phyloP scores from a whole-genome alignment of 805 yeast genomes.

The Metschnikowia reukaufii region DNA sequence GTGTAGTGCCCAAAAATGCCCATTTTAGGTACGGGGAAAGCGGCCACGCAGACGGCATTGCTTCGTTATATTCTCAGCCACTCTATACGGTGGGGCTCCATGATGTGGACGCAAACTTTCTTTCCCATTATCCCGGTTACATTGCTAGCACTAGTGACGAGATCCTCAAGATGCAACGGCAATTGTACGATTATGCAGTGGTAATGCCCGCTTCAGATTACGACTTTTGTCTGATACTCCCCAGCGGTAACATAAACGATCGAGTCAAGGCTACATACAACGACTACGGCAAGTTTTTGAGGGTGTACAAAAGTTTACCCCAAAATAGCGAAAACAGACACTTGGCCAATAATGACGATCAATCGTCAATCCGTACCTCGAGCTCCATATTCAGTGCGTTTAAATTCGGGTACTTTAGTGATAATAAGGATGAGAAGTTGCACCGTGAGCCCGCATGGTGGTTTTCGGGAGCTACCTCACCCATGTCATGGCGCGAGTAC shows the following conservation, averaged over 20 bases:
- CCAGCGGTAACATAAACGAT: slow-evolving; percentile 11
- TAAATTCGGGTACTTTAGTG: slow-evolving; percentile 12
- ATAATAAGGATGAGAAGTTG: slow-evolving; percentile 8
- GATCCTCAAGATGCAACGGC: slow-evolving; percentile 53
- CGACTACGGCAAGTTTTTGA: slow-evolving; percentile 39
- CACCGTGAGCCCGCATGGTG: slow-evolving; percentile 44
- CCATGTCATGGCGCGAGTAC: slow-evolving; percentile 55
- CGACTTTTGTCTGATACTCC: slow-evolving; percentile 12
- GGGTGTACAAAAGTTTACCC: slow-evolving; percentile 28
- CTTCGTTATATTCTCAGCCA: slow-evolving; percentile 41
- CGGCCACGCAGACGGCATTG: slow-evolving; percentile 4
- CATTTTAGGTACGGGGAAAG: slow-evolving; percentile 20
- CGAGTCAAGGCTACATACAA: slow-evolving; percentile 32
- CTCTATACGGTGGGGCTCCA: slow-evolving; percentile 63
- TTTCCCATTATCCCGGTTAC: slow-evolving; percentile 35
- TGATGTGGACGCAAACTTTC: slow-evolving; percentile 38
- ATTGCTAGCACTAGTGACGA: slow-evolving; percentile 69
- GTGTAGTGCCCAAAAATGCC: slow-evolving; percentile 61
- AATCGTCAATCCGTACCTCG: slow-evolving; percentile 30
- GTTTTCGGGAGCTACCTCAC: slow-evolving; percentile 43
- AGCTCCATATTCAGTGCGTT: slow-evolving; percentile 23
- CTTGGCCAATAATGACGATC: slow-evolving; percentile 26
- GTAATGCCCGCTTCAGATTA: slow-evolving; percentile 21
- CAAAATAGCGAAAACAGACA: slow-evolving; percentile 4
- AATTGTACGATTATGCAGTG: slow-evolving; percentile 49